Base-by-base conservation (phyloP, 192 early-diverging fungal genomes). In the Coemansia sp. region DNA sequence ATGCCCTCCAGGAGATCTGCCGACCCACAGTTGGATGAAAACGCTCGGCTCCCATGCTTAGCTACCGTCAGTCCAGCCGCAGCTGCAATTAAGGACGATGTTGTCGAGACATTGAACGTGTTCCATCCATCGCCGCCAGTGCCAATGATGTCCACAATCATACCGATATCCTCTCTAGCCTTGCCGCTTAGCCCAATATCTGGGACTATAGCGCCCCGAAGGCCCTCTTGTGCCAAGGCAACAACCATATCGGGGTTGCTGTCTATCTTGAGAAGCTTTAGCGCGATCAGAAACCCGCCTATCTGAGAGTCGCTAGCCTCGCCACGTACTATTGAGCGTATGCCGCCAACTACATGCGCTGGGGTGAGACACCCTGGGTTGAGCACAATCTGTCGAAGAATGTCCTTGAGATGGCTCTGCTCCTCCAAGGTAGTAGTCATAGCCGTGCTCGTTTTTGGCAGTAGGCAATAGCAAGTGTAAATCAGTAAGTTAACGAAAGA, bases 41-140 rank as follows among this genome's bases (percentile, higher is more conserved):
- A 88, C 1, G 95, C 92, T 26, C 94, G 85, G 80, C 94, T 98
- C 35, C 97, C 97, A 77, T 95, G 94, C 89, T 99, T 99, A 59
- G 94, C 94, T 46, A 99, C 89, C 64, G 83, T 85, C 60, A 87
- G 85, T 16, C 95, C 95, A 5, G 95, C 93, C 18, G 95, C 95
- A 1, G 95, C 97, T 11, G 92, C 92, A 0, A 99, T 91, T 37
- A 99, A 87, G 33, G 92, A 87, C 9, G 93, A 86, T 0, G 97
- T 93, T 0, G 97, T 99, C 1, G 90, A 93, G 13, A 97, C 95
- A 70, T 99, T 99, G 72, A 96, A 99, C 21, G 97, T 99, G 77
- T 97, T 86, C 70, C 94, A 92, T 11, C 95, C 95, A 82, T 99
- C 97, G 9, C 97, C 97, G 18, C 97, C 97, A 1, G 97, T 99